These are phyloP conservation scores for Caryopteris hybrid DNA, from an alignment of 305 asterid species.

Conservation along the genomic window DNA sequence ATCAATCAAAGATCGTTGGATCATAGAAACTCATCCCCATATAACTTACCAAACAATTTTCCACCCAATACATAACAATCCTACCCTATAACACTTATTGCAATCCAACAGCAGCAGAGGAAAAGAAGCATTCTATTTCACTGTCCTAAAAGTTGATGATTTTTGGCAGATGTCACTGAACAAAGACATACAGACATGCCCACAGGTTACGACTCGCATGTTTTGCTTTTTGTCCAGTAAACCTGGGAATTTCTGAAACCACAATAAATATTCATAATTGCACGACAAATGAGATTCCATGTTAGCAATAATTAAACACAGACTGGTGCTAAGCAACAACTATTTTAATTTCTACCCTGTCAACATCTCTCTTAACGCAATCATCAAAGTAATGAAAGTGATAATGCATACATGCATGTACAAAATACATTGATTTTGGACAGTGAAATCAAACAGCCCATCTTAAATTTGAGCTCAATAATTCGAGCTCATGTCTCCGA, in stretches of 20 bases:
- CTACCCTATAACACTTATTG: too few relatives aligned
- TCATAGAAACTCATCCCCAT: too few relatives aligned
- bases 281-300: slow-evolving; percentile 28
- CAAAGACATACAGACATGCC: not conserved
- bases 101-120: too few relatives aligned
- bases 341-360: slow-evolving; percentile 21
- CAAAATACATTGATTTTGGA: slow-evolving; percentile 26
- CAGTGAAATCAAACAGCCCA: slow-evolving; percentile 14
- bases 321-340: slow-evolving; percentile 22
- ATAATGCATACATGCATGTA: slow-evolving; percentile 20
- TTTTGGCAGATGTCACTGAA: slow-evolving; percentile 1
- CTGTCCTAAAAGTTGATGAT: not conserved
- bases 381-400: slow-evolving; percentile 27
- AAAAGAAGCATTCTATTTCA: not conserved
- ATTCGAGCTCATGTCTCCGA: slow-evolving; percentile 18
- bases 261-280: slow-evolving; percentile 23
- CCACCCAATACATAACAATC: too few relatives aligned
- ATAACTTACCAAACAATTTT: too few relatives aligned
- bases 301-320: slow-evolving; percentile 20
- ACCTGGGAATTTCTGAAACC: not conserved
- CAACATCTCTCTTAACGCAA: slow-evolving; percentile 31
- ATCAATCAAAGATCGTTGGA: too few relatives aligned
- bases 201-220: not conserved
- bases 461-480: not conserved
- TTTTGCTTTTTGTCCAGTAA: not conserved